A percentile compares a stretch with the other conserved stretches of the same genome.
These are phyloP conservation scores for Phytophthora palmivora DNA, from an alignment of 352 stramenopile species.

Conservation along the genomic window DNA sequence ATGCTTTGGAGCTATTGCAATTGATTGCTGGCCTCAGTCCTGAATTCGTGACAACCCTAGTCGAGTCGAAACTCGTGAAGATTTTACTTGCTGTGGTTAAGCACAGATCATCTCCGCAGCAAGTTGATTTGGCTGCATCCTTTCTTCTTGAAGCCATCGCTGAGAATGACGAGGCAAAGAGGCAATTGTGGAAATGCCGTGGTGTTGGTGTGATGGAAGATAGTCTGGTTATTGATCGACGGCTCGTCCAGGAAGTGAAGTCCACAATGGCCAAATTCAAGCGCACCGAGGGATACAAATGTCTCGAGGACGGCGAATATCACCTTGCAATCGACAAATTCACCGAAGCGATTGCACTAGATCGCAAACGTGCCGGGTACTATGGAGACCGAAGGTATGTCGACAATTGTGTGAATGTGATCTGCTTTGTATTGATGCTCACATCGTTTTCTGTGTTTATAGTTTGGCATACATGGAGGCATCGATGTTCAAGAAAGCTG, in stretches of 20 bases:
- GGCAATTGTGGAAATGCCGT: constrained; percentile 45
- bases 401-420: background rate
- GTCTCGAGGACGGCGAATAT: constrained; percentile 92
- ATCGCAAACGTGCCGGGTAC: constrained; percentile 90
- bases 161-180: constrained; percentile 50
- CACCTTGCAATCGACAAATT: constrained; percentile 92
- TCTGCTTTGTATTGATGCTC: constrained; percentile 1
- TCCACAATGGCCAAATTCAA: constrained; percentile 71
- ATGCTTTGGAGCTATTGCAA: constrained; percentile 51
- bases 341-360: constrained; percentile 90
- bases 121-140: constrained; percentile 56
- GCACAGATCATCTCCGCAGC: constrained; percentile 44
- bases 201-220: constrained; percentile 52
- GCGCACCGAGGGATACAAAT: constrained; percentile 90
- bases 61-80: constrained; percentile 54
- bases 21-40: constrained; percentile 42
- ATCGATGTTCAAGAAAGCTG: constrained; percentile 84
- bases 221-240: constrained; percentile 49
- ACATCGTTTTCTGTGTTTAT: constrained; percentile 4
- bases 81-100: constrained; percentile 56
- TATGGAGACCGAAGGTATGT: constrained; percentile 91
- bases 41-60: constrained; percentile 48
- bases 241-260: constrained; percentile 68
- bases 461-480: constrained; percentile 79
- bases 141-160: constrained; percentile 59